Conservation (phyloP, 352 stramenopile genomes). For the Elongisporangium undulatum region DNA sequence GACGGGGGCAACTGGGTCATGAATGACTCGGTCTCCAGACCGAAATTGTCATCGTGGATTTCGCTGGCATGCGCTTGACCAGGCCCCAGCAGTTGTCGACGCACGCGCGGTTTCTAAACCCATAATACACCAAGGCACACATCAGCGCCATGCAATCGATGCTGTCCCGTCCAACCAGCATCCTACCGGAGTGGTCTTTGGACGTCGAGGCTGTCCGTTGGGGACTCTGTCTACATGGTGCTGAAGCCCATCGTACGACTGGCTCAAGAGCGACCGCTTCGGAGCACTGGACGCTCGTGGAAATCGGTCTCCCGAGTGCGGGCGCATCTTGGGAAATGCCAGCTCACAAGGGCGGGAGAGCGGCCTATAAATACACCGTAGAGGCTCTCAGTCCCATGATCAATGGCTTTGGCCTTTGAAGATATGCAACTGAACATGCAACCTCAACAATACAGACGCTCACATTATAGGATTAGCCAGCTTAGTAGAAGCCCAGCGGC, state of each 20-base stretch:
- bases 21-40: constrained; percentile 10
- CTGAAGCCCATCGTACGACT: not conserved
- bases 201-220: constrained; percentile 13
- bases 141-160: not conserved
- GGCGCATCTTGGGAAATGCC: not conserved
- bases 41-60: not conserved
- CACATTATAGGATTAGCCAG: not conserved
- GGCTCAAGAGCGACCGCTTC: constrained; percentile 1
- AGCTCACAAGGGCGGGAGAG: too few species aligned
- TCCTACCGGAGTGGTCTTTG: constrained; percentile 33
- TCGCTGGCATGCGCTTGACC: constrained; percentile 9
- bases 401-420: too few species aligned
- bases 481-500: constrained; percentile 44
- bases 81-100: constrained; percentile 23
- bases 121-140: not conserved
- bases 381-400: too few species aligned
- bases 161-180: not conserved
- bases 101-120: constrained; percentile 37
- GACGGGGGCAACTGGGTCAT: constrained; percentile 58
- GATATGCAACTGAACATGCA: not conserved
- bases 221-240: not conserved
- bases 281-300: not conserved
- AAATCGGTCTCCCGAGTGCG: not conserved
- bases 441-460: not conserved
- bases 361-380: not conserved